These are phyloP conservation scores for Chimonanthus praecox DNA, from an alignment of 164 flowering plant species.

Conservation along the genomic window DNA sequence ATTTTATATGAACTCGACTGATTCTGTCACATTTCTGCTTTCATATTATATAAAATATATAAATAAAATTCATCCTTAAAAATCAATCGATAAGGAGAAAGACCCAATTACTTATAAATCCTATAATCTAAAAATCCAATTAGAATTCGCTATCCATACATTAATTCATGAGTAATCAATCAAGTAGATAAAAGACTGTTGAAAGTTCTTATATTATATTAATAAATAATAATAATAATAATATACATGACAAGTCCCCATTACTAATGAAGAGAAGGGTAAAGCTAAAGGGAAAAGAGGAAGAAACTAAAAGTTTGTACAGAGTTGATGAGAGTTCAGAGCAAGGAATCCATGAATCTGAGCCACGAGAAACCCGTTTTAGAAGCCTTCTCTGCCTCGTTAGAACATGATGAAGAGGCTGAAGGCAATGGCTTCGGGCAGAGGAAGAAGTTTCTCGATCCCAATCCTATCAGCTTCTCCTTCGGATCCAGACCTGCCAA, in stretches of 20 bases:
- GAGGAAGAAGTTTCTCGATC: conserved; percentile 86
- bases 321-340: conserved; percentile 12
- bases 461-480: conserved; percentile 62
- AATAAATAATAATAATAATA: too few relatives aligned
- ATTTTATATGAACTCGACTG: too few relatives aligned
- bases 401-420: conserved; percentile 42
- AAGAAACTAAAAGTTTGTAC: neutral
- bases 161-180: too few relatives aligned
- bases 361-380: conserved; percentile 47
- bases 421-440: conserved; percentile 29
- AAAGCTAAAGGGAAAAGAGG: neutral
- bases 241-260: neutral
- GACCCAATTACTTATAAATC: too few relatives aligned
- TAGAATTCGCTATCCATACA: too few relatives aligned
- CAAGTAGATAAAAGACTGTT: too few relatives aligned
- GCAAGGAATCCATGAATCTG: conserved; percentile 60
- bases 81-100: too few relatives aligned
- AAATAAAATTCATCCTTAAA: too few relatives aligned
- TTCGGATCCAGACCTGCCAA: conserved; percentile 59
- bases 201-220: too few relatives aligned
- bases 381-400: conserved; percentile 48
- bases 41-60: too few relatives aligned
- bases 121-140: too few relatives aligned
- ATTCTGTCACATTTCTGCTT: too few relatives aligned
- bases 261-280: neutral